A percentile compares a stretch with the other conserved stretches of the same genome.
Conservation (phyloP, 116 monocot species). For the Dioscorea cayenensis region DNA sequence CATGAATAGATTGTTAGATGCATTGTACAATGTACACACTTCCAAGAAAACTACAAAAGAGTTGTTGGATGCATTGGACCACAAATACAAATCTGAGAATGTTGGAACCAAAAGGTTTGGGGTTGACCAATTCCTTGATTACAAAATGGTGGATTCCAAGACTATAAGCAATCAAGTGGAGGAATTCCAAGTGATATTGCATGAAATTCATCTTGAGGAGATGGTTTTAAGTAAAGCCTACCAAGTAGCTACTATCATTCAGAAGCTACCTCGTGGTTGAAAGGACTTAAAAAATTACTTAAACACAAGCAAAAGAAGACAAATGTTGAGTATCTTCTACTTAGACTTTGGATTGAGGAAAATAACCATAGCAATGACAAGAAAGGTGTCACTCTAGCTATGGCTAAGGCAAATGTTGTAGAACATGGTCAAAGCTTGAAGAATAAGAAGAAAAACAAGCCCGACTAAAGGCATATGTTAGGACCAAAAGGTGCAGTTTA, state of each 20-base stretch:
- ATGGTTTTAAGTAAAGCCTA: background rate
- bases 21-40: no score
- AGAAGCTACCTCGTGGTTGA: slow-evolving; percentile 1
- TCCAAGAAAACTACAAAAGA: no score
- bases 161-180: background rate
- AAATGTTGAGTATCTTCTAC: background rate
- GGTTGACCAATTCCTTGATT: background rate
- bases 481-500: no score
- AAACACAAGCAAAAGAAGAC: slow-evolving; percentile 3
- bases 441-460: no score
- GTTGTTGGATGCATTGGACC: no score
- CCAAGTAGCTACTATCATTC: background rate
- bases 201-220: background rate
- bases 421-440: background rate
- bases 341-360: background rate
- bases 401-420: background rate
- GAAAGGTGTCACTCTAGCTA: background rate
- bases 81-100: no score
- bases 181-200: background rate
- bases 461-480: no score
- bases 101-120: background rate
- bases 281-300: slow-evolving; percentile 4
- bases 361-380: background rate
- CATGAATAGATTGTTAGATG: no score
- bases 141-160: slow-evolving; percentile 3